These are phyloP conservation scores for Cryptococcus sp. DNA, from an alignment of 1,284 basidiomycete species.

Conservation along the genomic window DNA sequence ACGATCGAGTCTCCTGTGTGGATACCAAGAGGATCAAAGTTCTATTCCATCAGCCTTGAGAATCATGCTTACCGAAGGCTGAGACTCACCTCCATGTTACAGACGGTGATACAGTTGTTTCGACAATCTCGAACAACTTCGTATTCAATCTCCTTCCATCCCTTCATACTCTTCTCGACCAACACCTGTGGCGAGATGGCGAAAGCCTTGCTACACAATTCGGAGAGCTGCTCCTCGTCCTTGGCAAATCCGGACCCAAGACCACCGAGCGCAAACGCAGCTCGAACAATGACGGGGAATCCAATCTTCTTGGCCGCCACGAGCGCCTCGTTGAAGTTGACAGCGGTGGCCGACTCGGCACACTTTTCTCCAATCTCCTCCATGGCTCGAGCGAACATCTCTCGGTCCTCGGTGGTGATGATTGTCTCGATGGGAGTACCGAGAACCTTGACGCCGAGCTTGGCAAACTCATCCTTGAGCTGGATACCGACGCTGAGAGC, in stretches of 20 bases:
- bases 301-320: conserved; percentile 80
- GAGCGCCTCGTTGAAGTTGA: conserved; percentile 70
- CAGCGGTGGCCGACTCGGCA: conserved; percentile 76
- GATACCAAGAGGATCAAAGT: conserved; percentile 97
- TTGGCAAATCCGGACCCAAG: conserved; percentile 92
- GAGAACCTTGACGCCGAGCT: conserved; percentile 81
- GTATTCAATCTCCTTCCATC: conserved; percentile 99
- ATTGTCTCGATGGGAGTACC: conserved; percentile 97
- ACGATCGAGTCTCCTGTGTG: conserved; percentile 99
- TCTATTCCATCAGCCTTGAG: conserved; percentile 52
- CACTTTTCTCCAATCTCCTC: conserved; percentile 93
- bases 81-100: conserved; percentile 91
- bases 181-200: conserved; percentile 95
- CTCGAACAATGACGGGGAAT: conserved; percentile 95
- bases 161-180: conserved; percentile 98
- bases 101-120: conserved; percentile 91
- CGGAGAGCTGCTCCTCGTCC: conserved; percentile 77
- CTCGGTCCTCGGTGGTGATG: conserved; percentile 94
- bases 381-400: conserved; percentile 93
- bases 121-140: conserved; percentile 98
- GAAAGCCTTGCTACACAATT: conserved; percentile 87
- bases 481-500: conserved; percentile 95
- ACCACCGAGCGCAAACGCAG: conserved; percentile 93
- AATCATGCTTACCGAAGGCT: background rate
- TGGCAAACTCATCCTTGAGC: conserved; percentile 89